phyloP scores from a whole-genome alignment of 2,329 filamentous ascomycete species.

The Sarocladium brachiariae region DNA sequence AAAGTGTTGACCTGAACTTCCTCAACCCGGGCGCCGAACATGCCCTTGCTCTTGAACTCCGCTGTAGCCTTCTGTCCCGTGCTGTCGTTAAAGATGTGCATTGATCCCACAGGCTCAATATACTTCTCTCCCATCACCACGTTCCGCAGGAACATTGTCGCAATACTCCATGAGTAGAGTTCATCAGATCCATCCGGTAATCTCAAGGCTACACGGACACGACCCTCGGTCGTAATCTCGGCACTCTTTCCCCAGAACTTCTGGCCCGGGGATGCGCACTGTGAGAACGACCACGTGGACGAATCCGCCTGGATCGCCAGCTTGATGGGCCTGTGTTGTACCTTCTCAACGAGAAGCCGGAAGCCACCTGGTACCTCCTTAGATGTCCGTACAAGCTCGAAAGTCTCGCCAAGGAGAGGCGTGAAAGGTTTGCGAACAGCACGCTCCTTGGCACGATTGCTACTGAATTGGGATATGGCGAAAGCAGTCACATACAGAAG shows the following conservation, averaged over 20 bases:
- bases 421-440: constrained; percentile 96
- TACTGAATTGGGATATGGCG: constrained; percentile 80
- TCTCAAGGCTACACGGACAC: constrained; percentile 68
- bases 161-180: constrained; percentile 79
- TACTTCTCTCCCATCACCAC: constrained; percentile 98
- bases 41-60: constrained; percentile 89
- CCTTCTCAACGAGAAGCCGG: constrained; percentile 90
- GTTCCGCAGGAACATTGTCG: constrained; percentile 88
- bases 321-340: constrained; percentile 84
- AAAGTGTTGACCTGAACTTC: constrained; percentile 75
- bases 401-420: constrained; percentile 92
- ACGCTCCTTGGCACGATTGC: constrained; percentile 76
- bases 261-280: constrained; percentile 81
- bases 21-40: constrained; percentile 93
- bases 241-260: constrained; percentile 99
- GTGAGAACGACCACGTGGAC: constrained; percentile 75
- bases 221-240: constrained; percentile 88
- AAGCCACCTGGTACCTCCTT: constrained; percentile 66
- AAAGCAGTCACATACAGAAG: constrained; percentile 84
- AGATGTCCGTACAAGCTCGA: constrained; percentile 82
- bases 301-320: constrained; percentile 92
- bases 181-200: constrained; percentile 63
- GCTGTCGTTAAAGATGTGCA: constrained; percentile 79
- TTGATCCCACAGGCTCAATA: constrained; percentile 85
- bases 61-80: constrained; percentile 77